A percentile compares a stretch with the other conserved stretches of the same genome.
Evolutionary conservation across 495 filamentous ascomycete species (phyloP).

Genomic region (Cryomyces minteri): DNA sequence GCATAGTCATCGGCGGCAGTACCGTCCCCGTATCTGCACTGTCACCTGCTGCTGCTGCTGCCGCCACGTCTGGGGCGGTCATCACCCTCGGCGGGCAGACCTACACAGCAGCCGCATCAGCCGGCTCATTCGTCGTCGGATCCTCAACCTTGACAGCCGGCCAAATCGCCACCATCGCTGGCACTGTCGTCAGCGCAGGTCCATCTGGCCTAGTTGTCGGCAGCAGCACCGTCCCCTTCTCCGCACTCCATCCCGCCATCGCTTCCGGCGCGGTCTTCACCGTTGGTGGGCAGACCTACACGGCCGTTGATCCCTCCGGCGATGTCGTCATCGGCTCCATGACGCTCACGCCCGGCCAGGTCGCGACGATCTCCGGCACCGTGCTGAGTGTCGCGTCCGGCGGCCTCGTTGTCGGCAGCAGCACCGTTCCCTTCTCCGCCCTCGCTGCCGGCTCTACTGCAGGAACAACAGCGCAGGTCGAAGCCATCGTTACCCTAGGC

Average conservation of each 20-base stretch:
- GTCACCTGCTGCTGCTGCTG: too few species aligned
- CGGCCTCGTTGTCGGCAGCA: not conserved
- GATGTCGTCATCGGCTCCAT: not conserved
- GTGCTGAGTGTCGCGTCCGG: not conserved
- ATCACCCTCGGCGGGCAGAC: not conserved
- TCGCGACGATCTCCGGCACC: not conserved
- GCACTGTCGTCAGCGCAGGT: too few species aligned
- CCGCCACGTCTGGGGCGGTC: too few species aligned
- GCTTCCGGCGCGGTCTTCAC: not conserved
- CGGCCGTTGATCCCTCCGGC: not conserved
- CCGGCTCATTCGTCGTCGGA: not conserved
- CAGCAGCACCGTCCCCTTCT: too few species aligned
- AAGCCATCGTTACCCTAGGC: too few species aligned
- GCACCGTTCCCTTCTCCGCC: not conserved
- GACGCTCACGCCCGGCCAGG: not conserved
- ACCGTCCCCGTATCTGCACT: too few species aligned
- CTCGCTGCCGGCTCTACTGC: too few species aligned
- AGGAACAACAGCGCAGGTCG: too few species aligned
- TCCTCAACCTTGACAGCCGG: slow-evolving; percentile 1
- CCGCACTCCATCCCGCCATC: too few species aligned
- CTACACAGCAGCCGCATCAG: not conserved
- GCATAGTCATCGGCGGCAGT: too few species aligned
- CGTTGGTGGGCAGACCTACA: not conserved
- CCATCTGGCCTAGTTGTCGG: too few species aligned
- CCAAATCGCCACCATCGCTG: not conserved